Conservation (phyloP, 805 yeast species). For the Candida argentea region DNA sequence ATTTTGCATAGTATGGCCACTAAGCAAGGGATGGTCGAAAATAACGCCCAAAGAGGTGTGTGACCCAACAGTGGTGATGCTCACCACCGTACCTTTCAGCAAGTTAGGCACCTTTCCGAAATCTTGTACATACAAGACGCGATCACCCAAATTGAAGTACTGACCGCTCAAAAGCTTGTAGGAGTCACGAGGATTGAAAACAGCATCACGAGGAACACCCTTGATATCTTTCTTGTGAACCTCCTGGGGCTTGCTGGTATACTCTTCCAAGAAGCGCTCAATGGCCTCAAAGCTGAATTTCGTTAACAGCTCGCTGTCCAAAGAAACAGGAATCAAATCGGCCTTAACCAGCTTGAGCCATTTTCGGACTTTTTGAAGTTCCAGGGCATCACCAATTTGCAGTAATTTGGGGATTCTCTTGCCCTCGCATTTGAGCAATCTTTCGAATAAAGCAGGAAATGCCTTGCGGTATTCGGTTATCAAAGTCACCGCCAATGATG, state of each 20-base stretch:
- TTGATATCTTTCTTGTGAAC: slow-evolving; percentile 47
- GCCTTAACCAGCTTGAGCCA: slow-evolving; percentile 42
- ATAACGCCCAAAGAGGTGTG: slow-evolving; percentile 63
- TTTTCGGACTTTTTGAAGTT: slow-evolving; percentile 32
- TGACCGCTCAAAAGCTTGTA: slow-evolving; percentile 65
- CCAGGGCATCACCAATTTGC: slow-evolving; percentile 28
- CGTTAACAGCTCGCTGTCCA: slow-evolving; percentile 73
- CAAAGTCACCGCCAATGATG: slow-evolving; percentile 61
- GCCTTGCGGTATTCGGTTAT: slow-evolving; percentile 47
- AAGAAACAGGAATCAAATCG: slow-evolving; percentile 50
- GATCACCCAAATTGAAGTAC: slow-evolving; percentile 75
- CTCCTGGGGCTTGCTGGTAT: slow-evolving; percentile 34
- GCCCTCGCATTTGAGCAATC: slow-evolving; percentile 17
- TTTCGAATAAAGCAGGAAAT: slow-evolving; percentile 53
- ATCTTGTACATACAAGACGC: slow-evolving; percentile 75
- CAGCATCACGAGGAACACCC: slow-evolving; percentile 78
- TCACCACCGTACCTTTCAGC: slow-evolving; percentile 83
- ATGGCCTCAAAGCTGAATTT: slow-evolving; percentile 53
- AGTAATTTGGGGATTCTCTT: slow-evolving; percentile 27
- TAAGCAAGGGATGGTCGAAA: slow-evolving; percentile 74
- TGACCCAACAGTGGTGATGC: slow-evolving; percentile 46
- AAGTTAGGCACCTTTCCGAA: slow-evolving; percentile 85
- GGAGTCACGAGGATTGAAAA: slow-evolving; percentile 67
- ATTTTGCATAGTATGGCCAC: slow-evolving; percentile 78
- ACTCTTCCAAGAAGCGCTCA: slow-evolving; percentile 48